Evolutionary conservation across 2,329 filamentous ascomycete genomes (phyloP).

Genomic region (Pyrenophora tritici-repentis): DNA sequence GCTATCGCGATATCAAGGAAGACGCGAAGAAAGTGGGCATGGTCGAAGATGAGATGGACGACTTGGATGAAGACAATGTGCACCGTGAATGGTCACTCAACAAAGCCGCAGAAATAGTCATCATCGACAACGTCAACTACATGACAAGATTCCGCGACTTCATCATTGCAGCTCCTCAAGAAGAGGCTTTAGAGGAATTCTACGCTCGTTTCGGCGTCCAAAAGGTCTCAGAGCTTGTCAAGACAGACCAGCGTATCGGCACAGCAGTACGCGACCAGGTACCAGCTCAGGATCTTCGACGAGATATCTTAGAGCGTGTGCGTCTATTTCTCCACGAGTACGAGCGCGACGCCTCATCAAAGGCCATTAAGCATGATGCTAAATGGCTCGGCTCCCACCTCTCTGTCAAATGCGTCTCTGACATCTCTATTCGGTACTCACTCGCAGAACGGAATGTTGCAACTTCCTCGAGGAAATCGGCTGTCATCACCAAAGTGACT

Average conservation of each 20-base stretch:
- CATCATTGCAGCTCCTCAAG: constrained; percentile 85
- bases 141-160: constrained; percentile 86
- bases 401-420: constrained; percentile 75
- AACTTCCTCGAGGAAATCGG: constrained; percentile 55
- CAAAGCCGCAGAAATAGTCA: constrained; percentile 77
- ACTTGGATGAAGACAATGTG: constrained; percentile 52
- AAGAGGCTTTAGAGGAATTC: constrained; percentile 82
- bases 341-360: constrained; percentile 61
- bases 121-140: constrained; percentile 51
- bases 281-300: constrained; percentile 70
- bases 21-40: constrained; percentile 53
- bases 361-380: constrained; percentile 78
- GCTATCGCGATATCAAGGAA: constrained; percentile 72
- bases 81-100: constrained; percentile 78
- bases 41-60: constrained; percentile 50
- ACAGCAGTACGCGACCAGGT: constrained; percentile 68
- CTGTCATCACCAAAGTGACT: constrained; percentile 77
- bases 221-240: constrained; percentile 75
- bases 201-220: constrained; percentile 81
- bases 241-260: constrained; percentile 77
- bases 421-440: constrained; percentile 77
- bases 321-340: constrained; percentile 90
- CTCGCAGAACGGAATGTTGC: constrained; percentile 70
- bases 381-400: constrained; percentile 91
- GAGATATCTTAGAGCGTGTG: constrained; percentile 82